These are phyloP conservation scores for Deinandra increscens DNA, from an alignment of 129 eudicot genomes.

Conservation along the genomic window DNA sequence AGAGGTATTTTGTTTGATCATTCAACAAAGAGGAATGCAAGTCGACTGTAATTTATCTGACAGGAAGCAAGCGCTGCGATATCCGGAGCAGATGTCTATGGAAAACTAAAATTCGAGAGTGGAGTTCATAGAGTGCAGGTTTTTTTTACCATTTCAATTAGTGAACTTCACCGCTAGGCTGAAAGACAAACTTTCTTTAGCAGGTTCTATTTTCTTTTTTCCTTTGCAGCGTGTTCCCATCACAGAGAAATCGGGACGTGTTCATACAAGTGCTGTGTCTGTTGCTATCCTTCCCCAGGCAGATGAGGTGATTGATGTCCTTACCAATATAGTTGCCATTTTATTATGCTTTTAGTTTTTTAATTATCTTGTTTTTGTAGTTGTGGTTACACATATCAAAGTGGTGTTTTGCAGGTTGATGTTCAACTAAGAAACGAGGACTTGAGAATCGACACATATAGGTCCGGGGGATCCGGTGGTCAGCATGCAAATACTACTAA, in stretches of 20 bases:
- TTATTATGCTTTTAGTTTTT: background rate
- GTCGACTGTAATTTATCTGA: slow-evolving; percentile 7
- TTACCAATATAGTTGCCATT: background rate
- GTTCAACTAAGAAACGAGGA: slow-evolving; percentile 83
- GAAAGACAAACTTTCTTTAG: background rate
- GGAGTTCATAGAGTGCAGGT: slow-evolving; percentile 99
- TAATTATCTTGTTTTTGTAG: background rate
- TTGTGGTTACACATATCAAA: background rate
- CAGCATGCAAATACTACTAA: slow-evolving; percentile 96
- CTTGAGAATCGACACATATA: slow-evolving; percentile 82
- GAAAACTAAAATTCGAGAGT: slow-evolving; percentile 97
- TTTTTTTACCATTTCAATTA: background rate
- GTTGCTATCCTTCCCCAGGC: slow-evolving; percentile 99
- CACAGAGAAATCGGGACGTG: slow-evolving; percentile 91
- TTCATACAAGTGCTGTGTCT: slow-evolving; percentile 96
- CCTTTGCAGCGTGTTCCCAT: slow-evolving; percentile 88
- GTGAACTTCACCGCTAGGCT: background rate
- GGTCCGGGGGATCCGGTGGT: slow-evolving; percentile 98
- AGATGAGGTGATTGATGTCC: slow-evolving; percentile 55
- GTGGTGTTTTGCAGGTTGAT: slow-evolving; percentile 66
- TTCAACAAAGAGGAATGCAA: slow-evolving; percentile 2
- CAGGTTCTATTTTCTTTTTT: background rate
- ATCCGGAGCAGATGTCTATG: slow-evolving; percentile 86
- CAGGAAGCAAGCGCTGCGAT: slow-evolving; percentile 98
- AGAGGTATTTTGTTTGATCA: background rate